A percentile compares a stretch with the other conserved stretches of the same genome.
These are phyloP conservation scores for Verruconis gallopava DNA, from an alignment of 2,329 filamentous ascomycete species.

Conservation along the genomic window DNA sequence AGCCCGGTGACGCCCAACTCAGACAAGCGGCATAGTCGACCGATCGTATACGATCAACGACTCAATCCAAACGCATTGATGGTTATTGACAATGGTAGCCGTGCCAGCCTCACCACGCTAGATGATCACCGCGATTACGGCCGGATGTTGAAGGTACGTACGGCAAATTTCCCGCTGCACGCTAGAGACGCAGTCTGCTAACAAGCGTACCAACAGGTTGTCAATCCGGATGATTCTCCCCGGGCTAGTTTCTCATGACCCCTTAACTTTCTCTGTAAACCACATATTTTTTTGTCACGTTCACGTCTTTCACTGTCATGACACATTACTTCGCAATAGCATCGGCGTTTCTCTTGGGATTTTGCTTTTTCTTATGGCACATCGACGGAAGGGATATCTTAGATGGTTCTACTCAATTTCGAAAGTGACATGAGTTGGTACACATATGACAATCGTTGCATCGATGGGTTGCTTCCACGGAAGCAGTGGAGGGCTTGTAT, in stretches of 20 bases:
- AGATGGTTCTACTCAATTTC: not conserved
- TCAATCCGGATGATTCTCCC: constrained; percentile 8
- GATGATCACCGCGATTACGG: constrained; percentile 36
- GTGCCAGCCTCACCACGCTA: constrained; percentile 32
- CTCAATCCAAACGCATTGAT: constrained; percentile 36
- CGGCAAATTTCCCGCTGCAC: not conserved
- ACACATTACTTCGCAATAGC: constrained; percentile 3
- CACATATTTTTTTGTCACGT: not conserved
- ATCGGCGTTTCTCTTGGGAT: constrained; percentile 6
- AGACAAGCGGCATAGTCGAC: constrained; percentile 28
- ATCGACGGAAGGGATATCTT: no score
- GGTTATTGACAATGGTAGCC: constrained; percentile 33
- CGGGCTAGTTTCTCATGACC: constrained; percentile 6
- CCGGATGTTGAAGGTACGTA: constrained; percentile 31
- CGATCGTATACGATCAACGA: constrained; percentile 34
- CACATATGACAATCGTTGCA: no score
- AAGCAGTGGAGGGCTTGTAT: not conserved
- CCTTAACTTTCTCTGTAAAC: not conserved
- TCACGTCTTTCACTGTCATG: constrained; percentile 2
- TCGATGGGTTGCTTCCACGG: not conserved
- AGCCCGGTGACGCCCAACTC: constrained; percentile 19
- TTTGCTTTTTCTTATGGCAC: no score
- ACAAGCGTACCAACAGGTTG: constrained; percentile 7
- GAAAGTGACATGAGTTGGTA: not conserved
- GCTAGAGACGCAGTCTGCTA: not conserved